Percentiles rank a stretch among this genome's conserved stretches.
Conservation (phyloP, 768 basidiomycete genomes). For the Gloeophyllum trabeum region DNA sequence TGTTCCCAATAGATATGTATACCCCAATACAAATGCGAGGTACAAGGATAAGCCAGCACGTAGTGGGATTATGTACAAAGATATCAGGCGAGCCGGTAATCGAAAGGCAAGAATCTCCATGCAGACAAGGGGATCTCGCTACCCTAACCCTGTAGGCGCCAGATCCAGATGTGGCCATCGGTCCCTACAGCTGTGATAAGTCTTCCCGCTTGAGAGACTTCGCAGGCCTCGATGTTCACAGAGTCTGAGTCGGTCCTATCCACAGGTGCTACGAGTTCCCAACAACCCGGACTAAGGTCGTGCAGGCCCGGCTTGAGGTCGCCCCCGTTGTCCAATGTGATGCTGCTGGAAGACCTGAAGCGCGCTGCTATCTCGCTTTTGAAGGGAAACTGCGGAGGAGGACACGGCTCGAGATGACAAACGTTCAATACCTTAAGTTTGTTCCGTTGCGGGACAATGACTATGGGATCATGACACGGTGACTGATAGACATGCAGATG, state of each 20-base stretch:
- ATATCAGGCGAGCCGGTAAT: no score
- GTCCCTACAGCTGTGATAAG: constrained; percentile 10
- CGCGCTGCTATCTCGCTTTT: background rate
- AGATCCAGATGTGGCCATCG: background rate
- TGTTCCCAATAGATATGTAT: no score
- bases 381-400: background rate
- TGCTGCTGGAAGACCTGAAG: no score
- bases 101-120: no score
- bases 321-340: no score
- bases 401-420: no score
- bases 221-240: constrained; percentile 10
- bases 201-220: constrained; percentile 11
- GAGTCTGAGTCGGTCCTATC: constrained; percentile 4
- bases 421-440: background rate
- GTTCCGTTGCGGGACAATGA: background rate
- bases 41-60: no score
- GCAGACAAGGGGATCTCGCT: no score
- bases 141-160: no score
- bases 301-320: constrained; percentile 36
- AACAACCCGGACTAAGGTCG: constrained; percentile 13
- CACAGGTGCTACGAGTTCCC: constrained; percentile 8
- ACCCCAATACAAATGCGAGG: no score
- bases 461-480: background rate
- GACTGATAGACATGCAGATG: background rate
- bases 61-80: no score